phyloP scores from a whole-genome alignment of 177 flowering plant genomes.

The Vitis hybrid region DNA sequence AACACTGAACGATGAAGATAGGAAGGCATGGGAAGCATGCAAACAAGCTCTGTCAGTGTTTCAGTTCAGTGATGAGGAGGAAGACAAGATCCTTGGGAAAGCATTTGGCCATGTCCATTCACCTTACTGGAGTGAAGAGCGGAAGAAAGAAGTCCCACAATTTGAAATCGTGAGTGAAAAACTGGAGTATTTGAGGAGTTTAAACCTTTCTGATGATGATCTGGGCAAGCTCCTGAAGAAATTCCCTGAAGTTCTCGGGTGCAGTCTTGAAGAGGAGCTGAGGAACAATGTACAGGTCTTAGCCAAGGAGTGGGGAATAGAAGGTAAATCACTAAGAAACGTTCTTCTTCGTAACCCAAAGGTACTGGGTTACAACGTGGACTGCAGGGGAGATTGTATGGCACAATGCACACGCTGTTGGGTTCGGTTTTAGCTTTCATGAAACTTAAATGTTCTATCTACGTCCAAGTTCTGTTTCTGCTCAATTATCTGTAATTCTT shows the following conservation, averaged over 20 bases:
- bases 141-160: slow-evolving; percentile 63
- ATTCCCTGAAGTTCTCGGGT: slow-evolving; percentile 96
- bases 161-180: slow-evolving; percentile 43
- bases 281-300: slow-evolving; percentile 55
- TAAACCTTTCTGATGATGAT: slow-evolving; percentile 75
- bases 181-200: slow-evolving; percentile 59
- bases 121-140: slow-evolving; percentile 93
- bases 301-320: slow-evolving; percentile 78
- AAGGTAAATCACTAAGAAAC: slow-evolving; percentile 68
- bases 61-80: slow-evolving; percentile 61
- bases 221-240: slow-evolving; percentile 81
- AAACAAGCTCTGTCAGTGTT: slow-evolving; percentile 54
- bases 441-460: not conserved
- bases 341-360: slow-evolving; percentile 90
- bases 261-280: slow-evolving; percentile 73
- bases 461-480: no score
- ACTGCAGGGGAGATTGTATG: slow-evolving; percentile 91
- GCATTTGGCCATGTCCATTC: slow-evolving; percentile 88
- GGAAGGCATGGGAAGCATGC: slow-evolving; percentile 65
- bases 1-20: slow-evolving; percentile 51
- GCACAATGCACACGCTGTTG: slow-evolving; percentile 94
- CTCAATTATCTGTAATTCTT: no score
- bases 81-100: slow-evolving; percentile 75
- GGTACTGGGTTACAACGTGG: slow-evolving; percentile 83
- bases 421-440: slow-evolving; percentile 72